Evolutionary conservation across 345 rosid genomes (phyloP).

Genomic region (Triadica sebifera): DNA sequence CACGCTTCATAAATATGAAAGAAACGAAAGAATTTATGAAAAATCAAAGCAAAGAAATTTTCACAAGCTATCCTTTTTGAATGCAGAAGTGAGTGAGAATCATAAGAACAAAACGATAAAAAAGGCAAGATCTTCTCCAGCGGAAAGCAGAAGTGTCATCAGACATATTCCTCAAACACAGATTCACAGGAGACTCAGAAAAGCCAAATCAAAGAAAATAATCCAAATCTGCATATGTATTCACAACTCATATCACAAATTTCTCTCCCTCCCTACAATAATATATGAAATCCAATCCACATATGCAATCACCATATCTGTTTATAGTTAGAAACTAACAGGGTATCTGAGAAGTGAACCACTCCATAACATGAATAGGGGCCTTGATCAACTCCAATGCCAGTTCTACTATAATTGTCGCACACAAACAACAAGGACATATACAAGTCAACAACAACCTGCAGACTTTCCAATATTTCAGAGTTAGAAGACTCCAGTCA

Average conservation of each 20-base stretch:
- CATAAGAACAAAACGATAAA: no score
- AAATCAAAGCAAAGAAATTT: no score
- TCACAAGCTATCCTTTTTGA: no score
- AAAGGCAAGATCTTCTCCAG: not conserved
- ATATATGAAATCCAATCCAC: not conserved
- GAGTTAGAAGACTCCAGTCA: not conserved
- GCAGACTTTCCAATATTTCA: conserved; percentile 10
- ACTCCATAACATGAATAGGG: conserved; percentile 34
- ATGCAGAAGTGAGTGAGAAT: no score
- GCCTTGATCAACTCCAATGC: conserved; percentile 36
- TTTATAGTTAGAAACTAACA: conserved; percentile 15
- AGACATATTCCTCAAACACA: not conserved
- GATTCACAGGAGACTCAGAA: not conserved
- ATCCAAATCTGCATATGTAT: not conserved
- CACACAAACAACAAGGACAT: conserved; percentile 34
- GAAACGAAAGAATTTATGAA: no score
- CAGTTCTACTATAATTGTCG: conserved; percentile 29
- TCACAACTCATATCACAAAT: not conserved
- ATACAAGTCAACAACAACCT: conserved; percentile 31
- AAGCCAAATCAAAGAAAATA: not conserved
- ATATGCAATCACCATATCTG: not conserved
- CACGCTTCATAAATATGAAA: no score
- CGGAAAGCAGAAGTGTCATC: not conserved
- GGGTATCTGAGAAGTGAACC: conserved; percentile 37
- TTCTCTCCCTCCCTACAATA: no score